Evolutionary conservation across 2,329 filamentous ascomycete species (phyloP).

Genomic region (Tolypocladium sp.): DNA sequence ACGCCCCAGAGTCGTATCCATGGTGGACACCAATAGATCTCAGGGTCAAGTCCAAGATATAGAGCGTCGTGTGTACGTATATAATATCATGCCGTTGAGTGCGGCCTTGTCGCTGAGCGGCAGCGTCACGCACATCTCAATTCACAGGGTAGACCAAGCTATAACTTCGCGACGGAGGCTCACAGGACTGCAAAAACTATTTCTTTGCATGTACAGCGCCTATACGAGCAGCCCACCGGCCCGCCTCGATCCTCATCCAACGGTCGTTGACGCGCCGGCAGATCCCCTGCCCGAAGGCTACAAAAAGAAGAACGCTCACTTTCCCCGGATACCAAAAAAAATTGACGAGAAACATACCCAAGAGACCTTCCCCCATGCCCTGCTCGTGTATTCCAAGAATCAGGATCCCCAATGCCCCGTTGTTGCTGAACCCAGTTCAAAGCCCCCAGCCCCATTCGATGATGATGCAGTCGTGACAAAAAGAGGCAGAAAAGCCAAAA

Average conservation of each 20-base stretch:
- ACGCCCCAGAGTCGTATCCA: constrained; percentile 51
- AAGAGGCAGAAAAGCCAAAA: not conserved
- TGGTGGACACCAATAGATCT: constrained; percentile 53
- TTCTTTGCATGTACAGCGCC: not conserved
- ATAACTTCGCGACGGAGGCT: not conserved
- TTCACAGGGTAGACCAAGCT: not conserved
- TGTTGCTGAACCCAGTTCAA: not conserved
- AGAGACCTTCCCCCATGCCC: not conserved
- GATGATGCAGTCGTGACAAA: constrained; percentile 2
- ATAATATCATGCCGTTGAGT: not conserved
- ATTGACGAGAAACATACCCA: not conserved
- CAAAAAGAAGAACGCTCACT: not conserved
- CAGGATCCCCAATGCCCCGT: not conserved
- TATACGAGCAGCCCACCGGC: not conserved
- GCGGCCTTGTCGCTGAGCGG: no score
- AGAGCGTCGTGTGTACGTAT: not conserved
- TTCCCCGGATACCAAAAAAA: not conserved
- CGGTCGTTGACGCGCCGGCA: not conserved
- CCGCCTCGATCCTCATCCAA: not conserved
- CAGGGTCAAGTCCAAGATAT: constrained; percentile 15
- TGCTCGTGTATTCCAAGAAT: not conserved
- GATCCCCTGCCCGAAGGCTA: not conserved
- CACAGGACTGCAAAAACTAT: not conserved
- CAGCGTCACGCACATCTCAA: not conserved
- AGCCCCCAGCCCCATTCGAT: not conserved